Evolutionary conservation across 2,329 filamentous ascomycete genomes (phyloP).

Genomic region (Pseudodiploospora longispora): DNA sequence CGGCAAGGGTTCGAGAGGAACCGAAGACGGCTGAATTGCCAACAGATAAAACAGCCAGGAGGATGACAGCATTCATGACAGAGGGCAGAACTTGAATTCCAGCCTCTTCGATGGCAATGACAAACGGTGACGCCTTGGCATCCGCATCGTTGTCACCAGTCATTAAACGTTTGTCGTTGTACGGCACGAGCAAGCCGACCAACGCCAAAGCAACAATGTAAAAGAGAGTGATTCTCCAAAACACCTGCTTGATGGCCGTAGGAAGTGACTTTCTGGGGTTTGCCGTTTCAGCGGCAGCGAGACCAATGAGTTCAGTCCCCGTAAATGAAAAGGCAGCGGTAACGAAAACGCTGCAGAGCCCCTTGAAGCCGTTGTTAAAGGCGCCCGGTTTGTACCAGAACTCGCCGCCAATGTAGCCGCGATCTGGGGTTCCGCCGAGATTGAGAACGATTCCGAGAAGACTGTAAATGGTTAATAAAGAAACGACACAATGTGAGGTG

Average conservation of each 20-base stretch:
- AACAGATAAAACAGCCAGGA: slow-evolving; percentile 82
- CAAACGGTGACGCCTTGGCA: slow-evolving; percentile 76
- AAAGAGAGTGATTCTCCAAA: slow-evolving; percentile 88
- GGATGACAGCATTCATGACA: slow-evolving; percentile 87
- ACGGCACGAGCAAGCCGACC: slow-evolving; percentile 75
- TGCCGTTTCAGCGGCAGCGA: slow-evolving; percentile 67
- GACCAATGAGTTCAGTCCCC: slow-evolving; percentile 66
- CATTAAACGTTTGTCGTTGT: slow-evolving; percentile 58
- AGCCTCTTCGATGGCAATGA: slow-evolving; percentile 81
- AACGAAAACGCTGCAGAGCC: slow-evolving; percentile 69
- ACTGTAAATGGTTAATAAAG: slow-evolving; percentile 29
- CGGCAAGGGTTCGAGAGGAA: slow-evolving; percentile 80
- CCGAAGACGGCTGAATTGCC: slow-evolving; percentile 89
- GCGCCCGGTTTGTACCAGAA: slow-evolving; percentile 74
- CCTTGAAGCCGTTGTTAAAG: slow-evolving; percentile 75
- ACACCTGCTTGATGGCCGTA: slow-evolving; percentile 84
- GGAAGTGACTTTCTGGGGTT: slow-evolving; percentile 75
- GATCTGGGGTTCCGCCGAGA: slow-evolving; percentile 64
- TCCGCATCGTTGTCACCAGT: slow-evolving; percentile 47
- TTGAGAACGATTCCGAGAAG: slow-evolving; percentile 81
- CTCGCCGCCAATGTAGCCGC: slow-evolving; percentile 69
- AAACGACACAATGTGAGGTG: not conserved
- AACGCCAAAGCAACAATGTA: slow-evolving; percentile 77
- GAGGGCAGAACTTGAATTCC: slow-evolving; percentile 74
- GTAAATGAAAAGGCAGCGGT: slow-evolving; percentile 69